phyloP scores from a whole-genome alignment of 2,329 filamentous ascomycete genomes.

The Parafenestella ontariensis region DNA sequence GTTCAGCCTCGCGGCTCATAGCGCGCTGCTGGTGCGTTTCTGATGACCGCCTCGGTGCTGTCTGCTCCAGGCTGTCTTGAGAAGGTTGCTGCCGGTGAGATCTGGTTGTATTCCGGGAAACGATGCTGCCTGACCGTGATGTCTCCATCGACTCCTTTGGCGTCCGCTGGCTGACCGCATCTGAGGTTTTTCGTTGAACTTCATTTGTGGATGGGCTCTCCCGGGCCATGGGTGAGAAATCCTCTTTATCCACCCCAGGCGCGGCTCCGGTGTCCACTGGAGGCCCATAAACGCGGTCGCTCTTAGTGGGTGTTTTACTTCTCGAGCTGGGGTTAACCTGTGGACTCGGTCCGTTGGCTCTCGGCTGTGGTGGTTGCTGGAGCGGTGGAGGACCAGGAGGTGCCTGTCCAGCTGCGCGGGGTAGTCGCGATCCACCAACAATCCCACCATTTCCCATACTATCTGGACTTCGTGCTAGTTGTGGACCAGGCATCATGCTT shows the following conservation, averaged over 20 bases:
- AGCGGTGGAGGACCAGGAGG: slow-evolving; percentile 70
- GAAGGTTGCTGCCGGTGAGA: slow-evolving; percentile 65
- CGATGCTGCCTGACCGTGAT: slow-evolving; percentile 39
- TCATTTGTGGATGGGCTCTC: slow-evolving; percentile 40
- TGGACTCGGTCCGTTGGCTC: slow-evolving; percentile 51
- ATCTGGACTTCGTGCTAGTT: slow-evolving; percentile 46
- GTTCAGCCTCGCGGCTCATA: slow-evolving; percentile 40
- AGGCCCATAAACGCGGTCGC: slow-evolving; percentile 55
- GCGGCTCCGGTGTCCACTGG: slow-evolving; percentile 50
- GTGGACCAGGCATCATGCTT: slow-evolving; percentile 48
- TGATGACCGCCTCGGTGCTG: slow-evolving; percentile 39
- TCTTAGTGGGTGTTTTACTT: slow-evolving; percentile 61
- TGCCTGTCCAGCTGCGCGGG: slow-evolving; percentile 65
- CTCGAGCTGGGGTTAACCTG: slow-evolving; percentile 29
- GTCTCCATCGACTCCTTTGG: slow-evolving; percentile 48
- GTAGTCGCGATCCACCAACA: slow-evolving; percentile 62
- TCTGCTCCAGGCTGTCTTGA: slow-evolving; percentile 61
- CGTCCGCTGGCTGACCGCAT: slow-evolving; percentile 35
- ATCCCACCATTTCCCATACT: slow-evolving; percentile 33
- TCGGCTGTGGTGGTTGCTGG: slow-evolving; percentile 67
- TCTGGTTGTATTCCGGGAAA: slow-evolving; percentile 46
- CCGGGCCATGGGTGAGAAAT: slow-evolving; percentile 55
- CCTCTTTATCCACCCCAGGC: slow-evolving; percentile 55
- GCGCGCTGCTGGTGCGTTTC: slow-evolving; percentile 42
- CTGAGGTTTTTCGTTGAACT: slow-evolving; percentile 38